Evolutionary conservation across 352 stramenopile species (phyloP).

Genomic region (Bremia lactucae): DNA sequence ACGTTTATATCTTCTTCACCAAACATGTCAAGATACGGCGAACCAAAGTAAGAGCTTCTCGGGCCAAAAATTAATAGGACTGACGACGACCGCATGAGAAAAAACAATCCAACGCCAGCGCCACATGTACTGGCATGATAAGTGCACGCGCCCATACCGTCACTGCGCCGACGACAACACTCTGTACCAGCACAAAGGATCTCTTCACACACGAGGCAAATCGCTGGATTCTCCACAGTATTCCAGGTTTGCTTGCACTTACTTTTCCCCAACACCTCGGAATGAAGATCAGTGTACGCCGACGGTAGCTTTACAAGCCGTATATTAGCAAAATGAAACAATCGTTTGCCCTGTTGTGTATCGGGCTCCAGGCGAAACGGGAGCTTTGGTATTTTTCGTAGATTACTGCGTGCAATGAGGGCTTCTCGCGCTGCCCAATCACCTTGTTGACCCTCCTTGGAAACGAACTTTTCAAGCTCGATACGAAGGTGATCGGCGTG

Average conservation of each 20-base stretch:
- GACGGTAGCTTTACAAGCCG: slow-evolving; percentile 50
- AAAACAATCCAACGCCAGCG: slow-evolving; percentile 64
- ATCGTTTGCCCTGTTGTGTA: slow-evolving; percentile 13
- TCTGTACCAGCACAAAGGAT: slow-evolving; percentile 74
- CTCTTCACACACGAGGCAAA: slow-evolving; percentile 68
- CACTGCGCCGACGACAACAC: slow-evolving; percentile 56
- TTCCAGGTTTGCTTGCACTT: slow-evolving; percentile 67
- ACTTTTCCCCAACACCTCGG: slow-evolving; percentile 53
- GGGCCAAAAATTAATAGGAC: slow-evolving; percentile 66
- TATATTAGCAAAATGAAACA: slow-evolving; percentile 56
- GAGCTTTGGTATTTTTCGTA: slow-evolving; percentile 38
- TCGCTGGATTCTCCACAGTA: slow-evolving; percentile 64
- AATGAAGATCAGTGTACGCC: slow-evolving; percentile 72
- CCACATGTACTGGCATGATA: slow-evolving; percentile 65
- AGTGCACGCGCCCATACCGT: slow-evolving; percentile 68
- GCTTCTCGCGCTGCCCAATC: slow-evolving; percentile 4
- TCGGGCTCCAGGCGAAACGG: slow-evolving; percentile 43
- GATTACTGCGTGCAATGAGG: slow-evolving; percentile 32
- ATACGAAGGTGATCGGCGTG: slow-evolving; percentile 31
- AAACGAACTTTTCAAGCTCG: slow-evolving; percentile 23
- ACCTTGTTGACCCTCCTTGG: neutral
- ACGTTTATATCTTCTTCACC: slow-evolving; percentile 83
- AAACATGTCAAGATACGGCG: slow-evolving; percentile 83
- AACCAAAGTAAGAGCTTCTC: slow-evolving; percentile 76
- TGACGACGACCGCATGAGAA: slow-evolving; percentile 71